These are phyloP conservation scores for Colletotrichum tofieldiae DNA, from an alignment of 2,329 filamentous ascomycete species.

Conservation along the genomic window DNA sequence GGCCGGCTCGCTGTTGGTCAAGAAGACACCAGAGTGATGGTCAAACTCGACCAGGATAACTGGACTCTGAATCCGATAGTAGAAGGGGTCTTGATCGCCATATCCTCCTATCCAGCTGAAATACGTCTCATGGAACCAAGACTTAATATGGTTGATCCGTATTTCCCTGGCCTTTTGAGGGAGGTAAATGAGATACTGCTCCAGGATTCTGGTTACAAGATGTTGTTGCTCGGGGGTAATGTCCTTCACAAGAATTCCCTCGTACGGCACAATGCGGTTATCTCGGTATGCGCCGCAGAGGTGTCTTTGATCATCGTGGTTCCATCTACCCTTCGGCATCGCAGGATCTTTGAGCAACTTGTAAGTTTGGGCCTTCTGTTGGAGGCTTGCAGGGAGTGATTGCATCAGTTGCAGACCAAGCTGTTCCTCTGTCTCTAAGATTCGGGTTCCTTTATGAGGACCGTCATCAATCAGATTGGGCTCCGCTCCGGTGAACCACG, in stretches of 20 bases:
- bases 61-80: constrained; percentile 83
- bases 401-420: constrained; percentile 81
- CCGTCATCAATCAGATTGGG: constrained; percentile 82
- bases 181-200: constrained; percentile 79
- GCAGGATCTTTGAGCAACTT: constrained; percentile 72
- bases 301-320: constrained; percentile 85
- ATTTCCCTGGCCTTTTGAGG: constrained; percentile 69
- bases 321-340: constrained; percentile 82
- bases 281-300: constrained; percentile 85
- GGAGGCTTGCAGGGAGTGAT: constrained; percentile 63
- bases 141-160: constrained; percentile 68
- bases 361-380: constrained; percentile 70
- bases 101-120: constrained; percentile 85
- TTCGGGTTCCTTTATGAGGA: constrained; percentile 73
- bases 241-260: constrained; percentile 73
- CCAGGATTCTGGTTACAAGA: constrained; percentile 71
- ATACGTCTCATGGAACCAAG: constrained; percentile 79
- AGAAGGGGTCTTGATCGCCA: constrained; percentile 79
- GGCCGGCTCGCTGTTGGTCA: constrained; percentile 80
- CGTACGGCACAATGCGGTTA: constrained; percentile 82
- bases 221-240: constrained; percentile 66
- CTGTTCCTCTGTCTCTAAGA: constrained; percentile 75
- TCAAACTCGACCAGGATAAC: constrained; percentile 85
- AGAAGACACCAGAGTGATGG: constrained; percentile 84
- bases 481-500: constrained; percentile 86